Evolutionary conservation across 768 basidiomycete species (phyloP), one percentile per base, ranked within the genome.

Genomic region (Tremella yokohamensis): DNA sequence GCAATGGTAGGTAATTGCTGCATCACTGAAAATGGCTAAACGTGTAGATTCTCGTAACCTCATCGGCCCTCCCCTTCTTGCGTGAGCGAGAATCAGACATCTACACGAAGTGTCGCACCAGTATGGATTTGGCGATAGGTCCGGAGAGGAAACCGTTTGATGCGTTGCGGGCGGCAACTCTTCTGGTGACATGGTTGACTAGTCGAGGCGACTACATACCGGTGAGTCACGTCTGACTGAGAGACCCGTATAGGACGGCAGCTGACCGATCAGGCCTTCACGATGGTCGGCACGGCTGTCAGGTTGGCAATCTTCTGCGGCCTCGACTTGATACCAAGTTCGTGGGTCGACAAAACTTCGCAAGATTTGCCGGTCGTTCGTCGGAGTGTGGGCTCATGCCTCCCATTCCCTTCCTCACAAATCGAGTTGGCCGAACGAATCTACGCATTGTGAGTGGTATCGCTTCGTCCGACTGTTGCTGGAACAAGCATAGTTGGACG

Each of bases 341-440:
- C 60, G 8, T 19, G 18, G 16, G 45, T 22, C 24, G n/a, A 49
- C 20, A 18, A 37, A 3, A 18, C 24, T 15, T 22, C 18, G 20
- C 49, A 12, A 15, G 26, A 19, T 16, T 15, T n/a, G 15, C 37
- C 26, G 8, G 18, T 37, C 18, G 22, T 19, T 8, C n/a, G 25
- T 19, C 48, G 37, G 18, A 16, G 45, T 24, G 40, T 37, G 13
- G 20, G 48, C 37, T 51, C 18, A 9, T 18, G 29, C 42, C 50
- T 52, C 9, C 50, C 50, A 7, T 16, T 22, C 3, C 50, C 57
- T 11, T 25, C 11, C 9, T 22, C 37, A 12, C 38, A 47, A n/a
- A 37, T 65, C 37, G 60, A 65, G 42, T 39, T 65, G 13, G 64
- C 56, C 8, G 64, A 65, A 42, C 24, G 60, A 20, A 65, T 65